Evolutionary conservation across 2,329 filamentous ascomycete genomes (phyloP), one percentile per base, ranked within the genome.

Genomic region (Fusarium sp.): DNA sequence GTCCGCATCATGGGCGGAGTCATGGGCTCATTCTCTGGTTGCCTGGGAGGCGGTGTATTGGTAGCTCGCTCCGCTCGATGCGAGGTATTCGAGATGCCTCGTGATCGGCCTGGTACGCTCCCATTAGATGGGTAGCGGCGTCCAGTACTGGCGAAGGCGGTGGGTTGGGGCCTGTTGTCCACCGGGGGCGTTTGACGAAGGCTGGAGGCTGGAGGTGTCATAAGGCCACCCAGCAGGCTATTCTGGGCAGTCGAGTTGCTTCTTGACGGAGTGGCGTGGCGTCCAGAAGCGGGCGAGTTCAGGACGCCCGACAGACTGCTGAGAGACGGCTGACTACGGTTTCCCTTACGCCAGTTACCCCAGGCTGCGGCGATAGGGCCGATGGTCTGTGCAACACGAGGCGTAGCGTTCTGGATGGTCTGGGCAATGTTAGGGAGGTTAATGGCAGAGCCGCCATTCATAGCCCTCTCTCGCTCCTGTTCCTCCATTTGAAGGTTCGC

Each of bases 401-500:
- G 95, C 3, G 94, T 92, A 6, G 91, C 90, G 11, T 93, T 91
- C 68, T 95, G 90, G 48, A 95, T 90, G 34, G 93, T 89, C 48
- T 92, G 91, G 1, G 94, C 92, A 43, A 97, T 88, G 41, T 92
- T 93, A 6, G 93, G 92, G 72, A 96, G 85, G 57, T 86, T 89
- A 65, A 91, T 86, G 30, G 89, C 84, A 8, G 90, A 92, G 13
- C 88, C 89, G 50, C 91, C 91, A 57, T 92, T 90, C 82, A 93
- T 88, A 1, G 94, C 91, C 64, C 96, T 89, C 80, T 98, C 95
- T 54, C 94, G 93, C 81, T 98, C 95, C 78, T 97, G 94, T 78
- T 97, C 93, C 80, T 99, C 95, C 96, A 99, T 99, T 78, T 98
- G 94, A 37, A 99, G 86, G 76, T 97, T 98, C 13, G 96, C 94